A percentile compares a stretch with the other conserved stretches of the same genome.
phyloP scores from a whole-genome alignment of 2,329 filamentous ascomycete species.

The Epicoccum sorghinum region DNA sequence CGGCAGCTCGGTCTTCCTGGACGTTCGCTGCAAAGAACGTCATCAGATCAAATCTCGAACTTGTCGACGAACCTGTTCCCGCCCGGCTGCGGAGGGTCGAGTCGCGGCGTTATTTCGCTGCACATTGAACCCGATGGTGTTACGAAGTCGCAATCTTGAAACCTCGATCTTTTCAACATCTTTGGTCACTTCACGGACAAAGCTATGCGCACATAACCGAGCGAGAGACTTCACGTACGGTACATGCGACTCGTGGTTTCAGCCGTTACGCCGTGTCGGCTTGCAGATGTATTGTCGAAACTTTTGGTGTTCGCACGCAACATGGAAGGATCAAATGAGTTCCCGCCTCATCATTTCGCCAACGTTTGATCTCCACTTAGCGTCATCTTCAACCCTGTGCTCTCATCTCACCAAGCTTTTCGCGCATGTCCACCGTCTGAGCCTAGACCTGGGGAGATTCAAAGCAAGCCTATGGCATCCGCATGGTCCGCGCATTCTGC shows the following conservation, averaged over 20 bases:
- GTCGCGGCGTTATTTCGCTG: constrained; percentile 12
- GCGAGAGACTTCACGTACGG: neutral
- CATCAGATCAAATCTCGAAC: constrained; percentile 2
- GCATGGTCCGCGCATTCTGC: constrained; percentile 12
- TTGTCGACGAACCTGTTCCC: constrained; percentile 2
- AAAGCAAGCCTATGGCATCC: constrained; percentile 1
- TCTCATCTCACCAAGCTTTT: constrained; percentile 25
- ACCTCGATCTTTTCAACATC: neutral
- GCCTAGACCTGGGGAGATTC: constrained; percentile 18
- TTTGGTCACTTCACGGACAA: neutral
- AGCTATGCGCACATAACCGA: neutral
- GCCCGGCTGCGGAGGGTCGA: constrained; percentile 2
- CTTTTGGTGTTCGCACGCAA: constrained; percentile 8
- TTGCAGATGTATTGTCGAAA: constrained; percentile 3
- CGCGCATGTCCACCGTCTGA: constrained; percentile 12
- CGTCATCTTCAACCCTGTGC: constrained; percentile 18
- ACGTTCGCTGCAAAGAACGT: neutral
- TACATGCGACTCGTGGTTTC: neutral
- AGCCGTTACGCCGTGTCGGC: neutral
- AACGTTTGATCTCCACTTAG: constrained; percentile 43
- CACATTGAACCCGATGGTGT: constrained; percentile 5
- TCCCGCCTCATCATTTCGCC: constrained; percentile 36
- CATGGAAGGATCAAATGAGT: constrained; percentile 16
- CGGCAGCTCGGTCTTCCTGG: neutral
- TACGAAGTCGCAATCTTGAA: constrained; percentile 10